Evolutionary conservation across 176 grass and related monocot species (phyloP), one percentile per base, ranked within the genome.

Genomic region (Lolium rigidum): DNA sequence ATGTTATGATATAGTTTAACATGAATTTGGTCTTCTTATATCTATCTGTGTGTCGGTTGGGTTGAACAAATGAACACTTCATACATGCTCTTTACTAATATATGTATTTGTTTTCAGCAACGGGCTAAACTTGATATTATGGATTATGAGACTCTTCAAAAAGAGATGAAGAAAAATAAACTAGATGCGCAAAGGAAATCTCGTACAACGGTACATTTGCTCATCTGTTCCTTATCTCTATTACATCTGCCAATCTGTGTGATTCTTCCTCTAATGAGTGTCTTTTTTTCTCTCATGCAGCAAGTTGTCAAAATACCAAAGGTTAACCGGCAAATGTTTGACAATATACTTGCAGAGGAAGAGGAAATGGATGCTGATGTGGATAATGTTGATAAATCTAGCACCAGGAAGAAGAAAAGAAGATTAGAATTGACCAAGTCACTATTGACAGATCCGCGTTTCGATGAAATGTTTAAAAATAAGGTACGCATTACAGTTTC

Each of bases 301-400:
- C 52, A 88, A 74, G 69, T 87, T 0, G 69, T 18, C 31, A 98
- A 71, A 83, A 87, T 98, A 80, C 93, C 96, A 76, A 98, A 95
- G 84, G 90, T 93, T 81, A 98, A 98, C 84, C 88, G 96, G 69
- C 46, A 63, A 35, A 76, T 98, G 70, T 83, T 87, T 28, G 90
- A 91, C 35, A 76, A 64, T 46, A 52, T 95, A 77, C 82, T 69
- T 70, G 56, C 73, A 51, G 85, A 82, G 22, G 81, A 92, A 89
- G 92, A 94, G 47, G 90, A 86, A 89, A 76, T 83, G 51, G 89
- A 90, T 58, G 74, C 77, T 82, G 85, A 94, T 82, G 18, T 37
- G 25, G 93, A 89, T 4, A 91, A 89, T 84, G 63, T 22, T 86
- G 88, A 94, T 76, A 92, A 94, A 86, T 71, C 65, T 26, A 77